phyloP scores from a whole-genome alignment of 139 green algal genomes.

The Tetraselmis chui region DNA sequence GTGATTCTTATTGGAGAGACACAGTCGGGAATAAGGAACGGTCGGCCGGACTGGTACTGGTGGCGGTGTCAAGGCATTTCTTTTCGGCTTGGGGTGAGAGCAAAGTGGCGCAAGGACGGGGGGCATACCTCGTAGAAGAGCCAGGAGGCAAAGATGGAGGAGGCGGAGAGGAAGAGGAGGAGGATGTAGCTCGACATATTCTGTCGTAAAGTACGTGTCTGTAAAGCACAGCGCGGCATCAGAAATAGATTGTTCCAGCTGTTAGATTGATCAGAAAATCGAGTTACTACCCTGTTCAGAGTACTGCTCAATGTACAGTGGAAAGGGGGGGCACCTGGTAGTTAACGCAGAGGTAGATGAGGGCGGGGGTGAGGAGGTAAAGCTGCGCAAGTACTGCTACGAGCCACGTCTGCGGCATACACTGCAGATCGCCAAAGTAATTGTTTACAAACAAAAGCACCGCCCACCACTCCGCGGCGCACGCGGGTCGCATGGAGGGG shows the following conservation, averaged over 20 bases:
- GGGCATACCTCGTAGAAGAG: not conserved
- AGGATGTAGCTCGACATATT: constrained; percentile 2
- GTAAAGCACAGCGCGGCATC: not conserved
- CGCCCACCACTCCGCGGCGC: not conserved
- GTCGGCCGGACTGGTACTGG: too few species aligned
- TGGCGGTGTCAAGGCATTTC: too few species aligned
- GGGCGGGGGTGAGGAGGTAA: not conserved
- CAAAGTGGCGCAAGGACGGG: too few species aligned
- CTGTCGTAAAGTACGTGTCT: not conserved
- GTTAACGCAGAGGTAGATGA: not conserved
- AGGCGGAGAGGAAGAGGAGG: constrained; percentile 1
- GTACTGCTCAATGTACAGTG: too few species aligned
- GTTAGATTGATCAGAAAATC: too few species aligned
- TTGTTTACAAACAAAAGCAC: constrained; percentile 11
- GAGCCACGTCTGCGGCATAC: constrained; percentile 6
- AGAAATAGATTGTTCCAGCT: too few species aligned
- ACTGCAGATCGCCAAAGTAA: constrained; percentile 4
- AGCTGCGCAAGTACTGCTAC: constrained; percentile 1
- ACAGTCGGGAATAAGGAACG: too few species aligned
- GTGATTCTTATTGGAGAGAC: too few species aligned
- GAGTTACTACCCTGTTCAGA: too few species aligned
- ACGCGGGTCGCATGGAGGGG: not conserved
- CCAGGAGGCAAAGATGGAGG: not conserved
- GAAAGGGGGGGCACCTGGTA: not conserved
- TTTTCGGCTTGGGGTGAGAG: too few species aligned